Evolutionary conservation across 768 basidiomycete genomes (phyloP), one percentile per base, ranked within the genome.

Genomic region (Paxillus rubicundulus): DNA sequence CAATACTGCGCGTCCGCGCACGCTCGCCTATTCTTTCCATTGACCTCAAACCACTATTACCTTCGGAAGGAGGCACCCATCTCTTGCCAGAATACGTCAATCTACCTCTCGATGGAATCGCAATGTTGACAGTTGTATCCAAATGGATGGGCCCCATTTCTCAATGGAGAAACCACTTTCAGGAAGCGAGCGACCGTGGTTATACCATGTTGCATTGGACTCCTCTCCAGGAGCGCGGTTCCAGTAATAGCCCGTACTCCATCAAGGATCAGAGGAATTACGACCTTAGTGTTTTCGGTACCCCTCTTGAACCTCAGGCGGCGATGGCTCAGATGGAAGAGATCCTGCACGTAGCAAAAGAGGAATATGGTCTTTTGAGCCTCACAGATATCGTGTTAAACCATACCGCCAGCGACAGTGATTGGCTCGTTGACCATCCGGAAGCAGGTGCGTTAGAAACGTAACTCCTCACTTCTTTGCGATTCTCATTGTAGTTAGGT

Each of bases 121-220:
- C 88, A 32, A 86, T 98, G 63, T 75, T 98, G 50, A 94, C 91
- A 5, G 78, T 96, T 36, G 85, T 99, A 41, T 96, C 94, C 2
- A 99, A 99, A 69, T 99, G 97, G 97, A 97, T 98, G 92, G 96
- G 95, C 2, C 79, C 87, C 1, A 70, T 92, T 33, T 69, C 74
- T 10, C 75, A 85, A 28, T 98, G 97, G 97, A 76, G 72, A 40
- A 76, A 78, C 3, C 84, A 91, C 65, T 90, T 97, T 58, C 77
- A 80, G 45, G 92, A 95, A 70, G 89, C 92, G 10, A 82, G 85
- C 47, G 79, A 90, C 48, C 78, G 96, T 44, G 96, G 97, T 1
- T 99, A 99, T 75, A 99, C 95, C 47, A 97, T 98, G 92, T 74
- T 99, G 39, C 97, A 99, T 65, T 99, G 89, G 77, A 90, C 96